A percentile compares a stretch with the other conserved stretches of the same genome.
Evolutionary conservation across 768 basidiomycete species (phyloP).

Genomic region (Mycena indigotica): DNA sequence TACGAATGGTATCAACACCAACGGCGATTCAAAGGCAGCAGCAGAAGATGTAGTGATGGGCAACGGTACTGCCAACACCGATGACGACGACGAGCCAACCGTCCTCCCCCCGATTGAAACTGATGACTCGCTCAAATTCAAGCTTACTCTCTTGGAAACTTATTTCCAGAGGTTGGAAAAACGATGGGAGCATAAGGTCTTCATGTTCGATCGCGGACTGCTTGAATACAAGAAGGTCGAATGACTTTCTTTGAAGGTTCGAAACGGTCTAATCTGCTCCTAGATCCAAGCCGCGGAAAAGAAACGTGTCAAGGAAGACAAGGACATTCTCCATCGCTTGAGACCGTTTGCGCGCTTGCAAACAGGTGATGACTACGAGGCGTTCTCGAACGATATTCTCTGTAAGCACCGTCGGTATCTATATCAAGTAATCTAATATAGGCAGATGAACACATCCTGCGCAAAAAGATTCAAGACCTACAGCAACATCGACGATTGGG

Average conservation of each 20-base stretch:
- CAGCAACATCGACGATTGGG: constrained; percentile 90
- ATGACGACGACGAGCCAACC: constrained; percentile 68
- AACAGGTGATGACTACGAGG: constrained; percentile 89
- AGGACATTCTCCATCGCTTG: constrained; percentile 84
- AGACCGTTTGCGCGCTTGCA: constrained; percentile 91
- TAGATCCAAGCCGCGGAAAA: constrained; percentile 92
- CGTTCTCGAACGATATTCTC: constrained; percentile 82
- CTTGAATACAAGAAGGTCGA: constrained; percentile 92
- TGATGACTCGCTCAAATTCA: constrained; percentile 80
- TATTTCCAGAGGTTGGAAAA: constrained; percentile 89
- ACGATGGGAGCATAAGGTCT: constrained; percentile 78
- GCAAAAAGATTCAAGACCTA: constrained; percentile 87
- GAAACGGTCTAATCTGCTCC: constrained; percentile 15
- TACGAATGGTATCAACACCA: constrained; percentile 48
- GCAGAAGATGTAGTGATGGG: constrained; percentile 52
- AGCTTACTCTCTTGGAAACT: constrained; percentile 86
- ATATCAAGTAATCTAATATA: not conserved
- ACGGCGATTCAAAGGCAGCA: constrained; percentile 33
- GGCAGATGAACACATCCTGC: constrained; percentile 82
- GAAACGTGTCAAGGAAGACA: constrained; percentile 88
- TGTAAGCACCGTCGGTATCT: constrained; percentile 55
- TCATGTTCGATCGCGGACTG: constrained; percentile 91
- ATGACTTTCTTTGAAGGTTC: constrained; percentile 1
- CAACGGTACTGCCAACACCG: constrained; percentile 49
- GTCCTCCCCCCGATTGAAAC: constrained; percentile 84